Base-by-base conservation (phyloP, 345 rosid species). In the Barbarea vulgaris region DNA sequence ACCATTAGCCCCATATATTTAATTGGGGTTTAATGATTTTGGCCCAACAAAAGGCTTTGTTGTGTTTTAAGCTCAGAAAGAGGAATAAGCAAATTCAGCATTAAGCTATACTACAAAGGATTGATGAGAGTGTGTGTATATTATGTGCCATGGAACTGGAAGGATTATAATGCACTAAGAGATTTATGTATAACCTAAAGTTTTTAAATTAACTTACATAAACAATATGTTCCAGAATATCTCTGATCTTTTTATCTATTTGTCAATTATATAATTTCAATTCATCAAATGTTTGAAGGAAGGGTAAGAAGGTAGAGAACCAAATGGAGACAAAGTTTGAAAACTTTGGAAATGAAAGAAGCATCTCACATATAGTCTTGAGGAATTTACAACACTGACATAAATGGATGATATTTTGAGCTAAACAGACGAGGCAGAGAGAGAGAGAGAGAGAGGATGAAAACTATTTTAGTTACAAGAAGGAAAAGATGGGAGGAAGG, bases 221-320 rank as follows among this genome's bases (percentile, higher is more conserved):
- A 25, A 25, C 4, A 24, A 37, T 3, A 37, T 12, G 15, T 37
- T 11, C 15, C 42, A 1, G 5, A 36, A 37, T 37, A 37, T 3
- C 42, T 11, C 11, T 14, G 5, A 37, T 12, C 5, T 37, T 1
- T 12, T 9, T 3, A 11, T 12, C 3, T 11, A 11, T 37, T 11
- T 11, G 0, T 13, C 15, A 3, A 10, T 36, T 36, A 12, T 39
- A n/a, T n/a, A n/a, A 37, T 37, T 42, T 42, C 47, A 14, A 4
- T 42, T 14, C 8, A 5, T 41, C 19, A 9, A 4, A 57, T 31
- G 17, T 14, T 12, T 36, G 28, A 34, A 57, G 24, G 25, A n/a
- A n/a, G n/a, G n/a, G 41, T 31, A 88, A 83, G 83, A 91, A 88
- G 72, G 11, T 46, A 31, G 7, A 39, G 5, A 4, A 41, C 5